Percentiles rank a stretch among this genome's conserved stretches.
Conservation (phyloP, 2,329 filamentous ascomycete genomes). For the Camptophora hylomeconis region DNA sequence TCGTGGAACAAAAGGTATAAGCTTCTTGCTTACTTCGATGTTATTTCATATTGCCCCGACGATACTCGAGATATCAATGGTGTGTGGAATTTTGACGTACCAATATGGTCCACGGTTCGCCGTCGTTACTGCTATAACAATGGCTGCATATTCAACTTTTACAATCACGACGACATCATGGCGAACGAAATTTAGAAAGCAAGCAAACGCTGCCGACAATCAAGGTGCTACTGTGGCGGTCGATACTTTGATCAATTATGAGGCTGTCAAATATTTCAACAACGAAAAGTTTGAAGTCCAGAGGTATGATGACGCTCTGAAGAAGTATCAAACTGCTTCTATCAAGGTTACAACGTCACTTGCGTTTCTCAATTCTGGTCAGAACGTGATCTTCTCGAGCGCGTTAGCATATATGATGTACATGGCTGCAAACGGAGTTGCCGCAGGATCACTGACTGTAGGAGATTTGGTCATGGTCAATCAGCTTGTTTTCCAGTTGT, state of each 20-base stretch:
- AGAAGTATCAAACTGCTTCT: constrained; percentile 79
- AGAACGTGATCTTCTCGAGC: constrained; percentile 93
- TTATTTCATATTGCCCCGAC: constrained; percentile 95
- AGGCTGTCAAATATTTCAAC: constrained; percentile 99
- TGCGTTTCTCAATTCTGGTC: constrained; percentile 82
- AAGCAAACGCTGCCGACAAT: constrained; percentile 93
- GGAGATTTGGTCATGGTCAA: constrained; percentile 98
- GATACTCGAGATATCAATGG: constrained; percentile 82
- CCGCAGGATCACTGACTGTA: constrained; percentile 67
- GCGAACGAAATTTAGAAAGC: constrained; percentile 90
- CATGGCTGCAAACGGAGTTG: constrained; percentile 80
- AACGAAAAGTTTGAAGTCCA: constrained; percentile 91
- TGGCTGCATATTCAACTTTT: constrained; percentile 91
- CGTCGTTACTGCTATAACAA: constrained; percentile 75
- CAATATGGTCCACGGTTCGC: constrained; percentile 91
- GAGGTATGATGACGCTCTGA: constrained; percentile 76
- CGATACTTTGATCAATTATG: constrained; percentile 95
- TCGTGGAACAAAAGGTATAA: constrained; percentile 94
- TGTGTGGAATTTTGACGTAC: constrained; percentile 91
- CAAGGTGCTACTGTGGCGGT: constrained; percentile 89
- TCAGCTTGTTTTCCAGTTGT: constrained; percentile 95
- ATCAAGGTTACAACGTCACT: constrained; percentile 95
- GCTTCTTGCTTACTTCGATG: constrained; percentile 93
- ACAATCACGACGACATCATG: constrained; percentile 94
- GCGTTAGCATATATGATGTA: constrained; percentile 98